Conservation (phyloP, 768 basidiomycete species). For the Cubamyces sp. region DNA sequence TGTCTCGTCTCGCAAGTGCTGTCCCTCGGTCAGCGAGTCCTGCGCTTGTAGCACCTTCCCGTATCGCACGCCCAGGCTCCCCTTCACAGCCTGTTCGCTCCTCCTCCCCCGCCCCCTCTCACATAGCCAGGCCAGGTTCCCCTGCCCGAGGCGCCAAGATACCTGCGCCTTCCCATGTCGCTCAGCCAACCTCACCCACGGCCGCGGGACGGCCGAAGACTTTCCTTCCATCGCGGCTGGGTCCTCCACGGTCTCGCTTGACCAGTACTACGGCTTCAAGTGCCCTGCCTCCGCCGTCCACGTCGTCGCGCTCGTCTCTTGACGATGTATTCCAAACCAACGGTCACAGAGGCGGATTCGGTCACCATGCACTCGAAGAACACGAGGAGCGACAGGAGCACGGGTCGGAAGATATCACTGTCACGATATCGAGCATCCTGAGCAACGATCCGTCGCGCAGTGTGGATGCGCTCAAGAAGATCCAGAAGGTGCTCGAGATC, state of each 20-base stretch:
- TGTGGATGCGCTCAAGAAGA: slow-evolving; percentile 91
- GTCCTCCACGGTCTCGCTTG: slow-evolving; percentile 60
- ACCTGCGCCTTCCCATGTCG: slow-evolving; percentile 33
- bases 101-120: slow-evolving; percentile 41
- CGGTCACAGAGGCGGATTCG: slow-evolving; percentile 6
- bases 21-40: slow-evolving; percentile 56
- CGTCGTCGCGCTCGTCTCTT: slow-evolving; percentile 8
- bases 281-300: slow-evolving; percentile 15
- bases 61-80: slow-evolving; percentile 48
- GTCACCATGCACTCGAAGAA: slow-evolving; percentile 5
- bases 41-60: slow-evolving; percentile 42
- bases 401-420: slow-evolving; percentile 60
- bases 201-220: slow-evolving; percentile 60
- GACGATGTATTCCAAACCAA: slow-evolving; percentile 23
- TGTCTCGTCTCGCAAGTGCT: slow-evolving; percentile 44
- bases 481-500: slow-evolving; percentile 83
- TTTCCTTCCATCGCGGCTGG: slow-evolving; percentile 76
- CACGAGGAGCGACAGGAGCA: slow-evolving; percentile 41
- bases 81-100: slow-evolving; percentile 47
- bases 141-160: slow-evolving; percentile 17
- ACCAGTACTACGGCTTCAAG: slow-evolving; percentile 23
- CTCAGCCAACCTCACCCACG: slow-evolving; percentile 42
- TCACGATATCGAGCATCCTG: slow-evolving; percentile 87
- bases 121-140: slow-evolving; percentile 19
- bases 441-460: slow-evolving; percentile 84